phyloP scores from a whole-genome alignment of 2,329 filamentous ascomycete species.

The Trichophyton mentagrophytes region DNA sequence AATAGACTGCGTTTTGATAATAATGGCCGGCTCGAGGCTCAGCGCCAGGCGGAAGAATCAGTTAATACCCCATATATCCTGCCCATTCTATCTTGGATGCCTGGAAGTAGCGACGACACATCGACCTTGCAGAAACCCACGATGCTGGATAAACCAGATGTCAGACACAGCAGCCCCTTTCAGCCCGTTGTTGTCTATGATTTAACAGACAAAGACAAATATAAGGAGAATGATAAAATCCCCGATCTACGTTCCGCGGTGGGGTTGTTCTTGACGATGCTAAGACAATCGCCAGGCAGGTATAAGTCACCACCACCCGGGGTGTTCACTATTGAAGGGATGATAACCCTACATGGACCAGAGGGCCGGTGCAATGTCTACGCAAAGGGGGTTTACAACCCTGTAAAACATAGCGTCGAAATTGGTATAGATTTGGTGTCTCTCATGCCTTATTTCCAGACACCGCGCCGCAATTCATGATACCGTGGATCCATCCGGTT shows the following conservation, averaged over 20 bases:
- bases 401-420: not conserved
- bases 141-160: not conserved
- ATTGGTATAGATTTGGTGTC: not conserved
- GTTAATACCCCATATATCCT: not conserved
- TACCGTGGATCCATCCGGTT: not conserved
- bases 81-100: not conserved
- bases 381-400: conserved; percentile 2
- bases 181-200: not conserved
- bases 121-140: not conserved
- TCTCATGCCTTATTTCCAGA: not conserved
- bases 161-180: not conserved
- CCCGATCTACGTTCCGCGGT: not conserved
- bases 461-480: not conserved
- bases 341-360: conserved; percentile 5
- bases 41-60: not conserved
- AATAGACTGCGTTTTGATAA: not conserved
- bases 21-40: not conserved
- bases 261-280: not conserved
- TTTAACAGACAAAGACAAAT: not conserved
- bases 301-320: not conserved
- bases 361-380: conserved; percentile 7
- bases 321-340: conserved; percentile 4
- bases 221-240: not conserved
- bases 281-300: not conserved
- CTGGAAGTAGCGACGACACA: not conserved